These are phyloP conservation scores for Chrysosporium queenslandicum DNA, from an alignment of 2,329 filamentous ascomycete genomes.

Conservation along the genomic window DNA sequence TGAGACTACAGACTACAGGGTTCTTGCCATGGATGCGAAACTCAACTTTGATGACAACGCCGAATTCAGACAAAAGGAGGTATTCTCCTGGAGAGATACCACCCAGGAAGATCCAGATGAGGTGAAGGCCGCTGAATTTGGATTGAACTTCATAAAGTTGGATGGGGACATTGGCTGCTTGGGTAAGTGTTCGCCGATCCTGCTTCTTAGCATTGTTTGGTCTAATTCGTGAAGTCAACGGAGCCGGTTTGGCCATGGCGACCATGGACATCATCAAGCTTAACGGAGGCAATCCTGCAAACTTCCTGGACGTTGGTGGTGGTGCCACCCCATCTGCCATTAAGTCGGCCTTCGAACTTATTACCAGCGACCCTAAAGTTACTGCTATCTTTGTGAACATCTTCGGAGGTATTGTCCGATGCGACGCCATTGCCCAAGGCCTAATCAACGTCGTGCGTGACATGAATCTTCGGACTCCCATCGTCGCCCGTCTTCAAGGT, in stretches of 20 bases:
- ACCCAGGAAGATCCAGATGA: constrained; percentile 96
- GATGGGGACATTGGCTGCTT: constrained; percentile 98
- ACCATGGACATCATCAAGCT: constrained; percentile 99
- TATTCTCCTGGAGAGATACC: constrained; percentile 87
- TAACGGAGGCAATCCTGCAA: constrained; percentile 88
- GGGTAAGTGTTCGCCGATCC: constrained; percentile 24
- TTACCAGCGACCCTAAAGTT: constrained; percentile 96
- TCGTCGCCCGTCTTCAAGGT: constrained; percentile 93
- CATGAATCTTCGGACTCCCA: constrained; percentile 92
- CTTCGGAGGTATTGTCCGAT: constrained; percentile 96
- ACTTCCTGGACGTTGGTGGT: constrained; percentile 98
- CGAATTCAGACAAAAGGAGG: constrained; percentile 93
- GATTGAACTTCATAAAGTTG: constrained; percentile 99
- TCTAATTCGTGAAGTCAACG: constrained; percentile 57
- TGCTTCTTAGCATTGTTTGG: background rate
- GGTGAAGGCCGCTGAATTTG: constrained; percentile 86
- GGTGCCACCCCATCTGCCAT: constrained; percentile 95
- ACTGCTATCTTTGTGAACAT: constrained; percentile 99
- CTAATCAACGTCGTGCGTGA: constrained; percentile 88
- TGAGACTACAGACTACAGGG: constrained; percentile 95
- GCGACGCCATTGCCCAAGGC: constrained; percentile 92
- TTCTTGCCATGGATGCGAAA: constrained; percentile 99
- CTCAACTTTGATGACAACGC: constrained; percentile 98
- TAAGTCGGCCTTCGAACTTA: constrained; percentile 94
- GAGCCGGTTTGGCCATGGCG: constrained; percentile 97